Percentiles rank a stretch among this genome's conserved stretches.
Conservation (phyloP, 2,329 filamentous ascomycete genomes). For the Diaporthe amygdali region DNA sequence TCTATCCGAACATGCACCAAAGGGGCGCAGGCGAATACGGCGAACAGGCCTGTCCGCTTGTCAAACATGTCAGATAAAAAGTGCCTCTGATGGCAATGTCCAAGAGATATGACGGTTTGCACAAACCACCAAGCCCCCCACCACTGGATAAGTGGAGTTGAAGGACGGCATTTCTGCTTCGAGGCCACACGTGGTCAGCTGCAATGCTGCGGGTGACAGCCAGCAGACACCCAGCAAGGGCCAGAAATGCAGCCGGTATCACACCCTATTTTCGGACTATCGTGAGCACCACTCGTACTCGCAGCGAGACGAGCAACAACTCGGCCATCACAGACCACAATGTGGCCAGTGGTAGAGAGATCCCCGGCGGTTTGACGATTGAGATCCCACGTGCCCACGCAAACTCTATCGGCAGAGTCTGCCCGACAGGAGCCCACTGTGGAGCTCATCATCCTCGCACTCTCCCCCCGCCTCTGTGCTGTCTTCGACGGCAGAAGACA, state of each 20-base stretch:
- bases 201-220: background rate
- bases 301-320: background rate
- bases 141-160: background rate
- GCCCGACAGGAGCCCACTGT: background rate
- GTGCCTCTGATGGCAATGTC: background rate
- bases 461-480: background rate
- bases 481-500: background rate
- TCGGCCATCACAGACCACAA: slow-evolving; percentile 7
- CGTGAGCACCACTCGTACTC: background rate
- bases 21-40: background rate
- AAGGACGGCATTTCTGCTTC: background rate
- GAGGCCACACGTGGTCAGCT: background rate
- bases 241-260: slow-evolving; percentile 18
- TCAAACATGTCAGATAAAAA: background rate
- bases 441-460: background rate
- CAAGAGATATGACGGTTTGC: background rate
- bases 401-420: slow-evolving; percentile 8
- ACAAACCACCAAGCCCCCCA: background rate
- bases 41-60: background rate
- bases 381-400: slow-evolving; percentile 13
- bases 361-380: background rate
- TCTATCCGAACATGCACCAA: background rate
- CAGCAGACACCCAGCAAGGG: background rate
- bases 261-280: slow-evolving; percentile 19
- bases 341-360: slow-evolving; percentile 10